Evolutionary conservation across 2,329 filamentous ascomycete species (phyloP).

Genomic region (Aspergillus fumigatus): DNA sequence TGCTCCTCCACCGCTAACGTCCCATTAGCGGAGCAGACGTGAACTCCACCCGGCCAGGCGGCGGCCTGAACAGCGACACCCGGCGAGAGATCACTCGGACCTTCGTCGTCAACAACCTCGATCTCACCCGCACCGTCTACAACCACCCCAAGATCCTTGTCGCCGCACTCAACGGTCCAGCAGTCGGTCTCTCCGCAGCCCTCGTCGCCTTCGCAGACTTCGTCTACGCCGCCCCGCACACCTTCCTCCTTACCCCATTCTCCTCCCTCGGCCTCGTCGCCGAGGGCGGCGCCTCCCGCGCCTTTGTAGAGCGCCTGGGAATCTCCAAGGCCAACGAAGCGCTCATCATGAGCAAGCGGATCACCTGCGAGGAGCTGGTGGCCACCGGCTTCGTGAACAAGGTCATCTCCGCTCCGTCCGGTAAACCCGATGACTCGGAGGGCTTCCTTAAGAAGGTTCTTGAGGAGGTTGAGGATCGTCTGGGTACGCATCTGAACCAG

Average conservation of each 20-base stretch:
- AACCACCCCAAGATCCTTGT: constrained; percentile 91
- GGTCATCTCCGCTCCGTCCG: constrained; percentile 59
- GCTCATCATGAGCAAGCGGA: constrained; percentile 80
- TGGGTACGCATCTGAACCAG: constrained; percentile 75
- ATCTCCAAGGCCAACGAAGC: constrained; percentile 84
- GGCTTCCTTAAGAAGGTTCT: constrained; percentile 70
- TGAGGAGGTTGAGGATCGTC: constrained; percentile 70
- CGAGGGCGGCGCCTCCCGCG: constrained; percentile 76
- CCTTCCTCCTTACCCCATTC: constrained; percentile 89
- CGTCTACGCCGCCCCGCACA: constrained; percentile 75
- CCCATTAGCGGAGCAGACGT: constrained; percentile 71
- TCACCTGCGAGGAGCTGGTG: constrained; percentile 68
- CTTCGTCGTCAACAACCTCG: constrained; percentile 83
- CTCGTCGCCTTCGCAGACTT: constrained; percentile 83
- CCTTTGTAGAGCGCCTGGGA: constrained; percentile 75
- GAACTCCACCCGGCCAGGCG: constrained; percentile 47
- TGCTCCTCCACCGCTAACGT: background rate
- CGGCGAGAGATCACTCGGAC: constrained; percentile 59
- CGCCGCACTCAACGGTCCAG: constrained; percentile 86
- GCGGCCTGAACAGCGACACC: constrained; percentile 36
- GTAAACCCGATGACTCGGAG: constrained; percentile 56
- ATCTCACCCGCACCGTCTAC: constrained; percentile 86
- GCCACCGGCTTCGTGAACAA: constrained; percentile 79
- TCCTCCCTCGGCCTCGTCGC: constrained; percentile 82
- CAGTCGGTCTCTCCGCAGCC: constrained; percentile 81